Evolutionary conservation across 1,139 yeast species (phyloP), one percentile per base, ranked within the genome.

Genomic region (Hemisphaericaspora subhashii): DNA sequence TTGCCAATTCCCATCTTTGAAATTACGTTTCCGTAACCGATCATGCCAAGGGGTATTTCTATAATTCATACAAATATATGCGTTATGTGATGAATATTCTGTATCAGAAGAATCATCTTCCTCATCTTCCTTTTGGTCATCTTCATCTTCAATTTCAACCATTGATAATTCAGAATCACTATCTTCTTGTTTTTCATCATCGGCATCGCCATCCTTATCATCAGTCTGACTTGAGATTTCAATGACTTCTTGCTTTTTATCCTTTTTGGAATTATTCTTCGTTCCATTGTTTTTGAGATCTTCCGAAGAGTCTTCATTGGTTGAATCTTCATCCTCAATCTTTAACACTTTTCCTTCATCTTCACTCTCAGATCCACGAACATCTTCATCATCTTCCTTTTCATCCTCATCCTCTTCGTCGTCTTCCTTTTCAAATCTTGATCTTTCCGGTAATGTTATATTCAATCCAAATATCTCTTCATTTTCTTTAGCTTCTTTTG

Each of bases 1-100:
- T 52, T 87, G 84, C 96, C 97, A 90, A 41, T 81, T 81, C 4
- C 96, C 96, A 52, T 87, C 90, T 52, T 76, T 81, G 57, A 86
- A 92, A 51, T 78, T 78, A 41, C 96, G 78, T 46, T 78, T 81
- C 11, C 83, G 74, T 21, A 89, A 69, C 33, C 95, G 68, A 21
- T 86, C 94, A 46, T 81, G 78, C 96, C 97, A 90, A 14, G 82
- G 65, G 0, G 68, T 67, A 33, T 81, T 80, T 42, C 86, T 72
- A 58, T 80, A 81, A 42, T 78, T 78, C 54, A 86, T 63, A 24
- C 77, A 75, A 20, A 70, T 69, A 42, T 78, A 78, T 3, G 83
- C 83, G 46, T 74, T 72, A 47, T 79, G 82, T 9, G 51, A 60
- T 23, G 48, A 52, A 3, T 37, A 48, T 3, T 43, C 45, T 3